Percentiles rank a stretch among this genome's conserved stretches.
These are phyloP conservation scores for Xylariaceae sp. DNA, from an alignment of 2,329 filamentous ascomycete genomes.

Conservation along the genomic window DNA sequence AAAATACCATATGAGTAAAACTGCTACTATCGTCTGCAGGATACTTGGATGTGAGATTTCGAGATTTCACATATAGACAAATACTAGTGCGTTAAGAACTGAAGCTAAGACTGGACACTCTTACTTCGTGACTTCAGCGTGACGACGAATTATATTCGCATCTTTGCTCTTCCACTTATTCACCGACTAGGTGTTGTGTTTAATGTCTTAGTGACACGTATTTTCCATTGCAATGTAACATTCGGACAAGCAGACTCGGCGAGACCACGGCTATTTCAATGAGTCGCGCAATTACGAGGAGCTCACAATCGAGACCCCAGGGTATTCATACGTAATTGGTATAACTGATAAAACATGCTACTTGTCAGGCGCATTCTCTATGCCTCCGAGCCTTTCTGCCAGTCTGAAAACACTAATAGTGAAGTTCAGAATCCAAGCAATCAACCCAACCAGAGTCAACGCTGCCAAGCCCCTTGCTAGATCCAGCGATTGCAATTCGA, in stretches of 20 bases:
- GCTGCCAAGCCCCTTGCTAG: conserved; percentile 73
- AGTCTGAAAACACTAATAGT: conserved; percentile 81
- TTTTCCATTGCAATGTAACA: not conserved
- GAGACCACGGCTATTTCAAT: not conserved
- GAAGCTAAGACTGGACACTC: too few relatives aligned
- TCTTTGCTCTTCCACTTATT: too few relatives aligned
- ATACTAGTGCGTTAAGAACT: too few relatives aligned
- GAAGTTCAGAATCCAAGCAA: conserved; percentile 92
- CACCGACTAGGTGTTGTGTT: too few relatives aligned
- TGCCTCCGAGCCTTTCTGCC: conserved; percentile 65
- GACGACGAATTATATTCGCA: too few relatives aligned
- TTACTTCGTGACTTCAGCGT: too few relatives aligned
- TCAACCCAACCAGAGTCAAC: conserved; percentile 79
- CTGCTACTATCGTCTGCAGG: too few relatives aligned
- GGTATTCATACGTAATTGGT: conserved; percentile 30
- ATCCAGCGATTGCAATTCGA: conserved; percentile 65
- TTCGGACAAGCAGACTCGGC: not conserved
- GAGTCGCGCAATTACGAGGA: not conserved
- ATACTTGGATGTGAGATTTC: too few relatives aligned
- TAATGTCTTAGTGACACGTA: too few relatives aligned
- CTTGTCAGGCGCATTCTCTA: conserved; percentile 52
- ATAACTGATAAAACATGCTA: conserved; percentile 24
- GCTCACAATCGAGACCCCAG: not conserved
- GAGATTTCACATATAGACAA: too few relatives aligned
- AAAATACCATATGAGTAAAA: too few relatives aligned